Percentiles rank a stretch among this genome's conserved stretches.
Conservation (phyloP, 2,329 filamentous ascomycete species). For the Geosmithia putterillii region DNA sequence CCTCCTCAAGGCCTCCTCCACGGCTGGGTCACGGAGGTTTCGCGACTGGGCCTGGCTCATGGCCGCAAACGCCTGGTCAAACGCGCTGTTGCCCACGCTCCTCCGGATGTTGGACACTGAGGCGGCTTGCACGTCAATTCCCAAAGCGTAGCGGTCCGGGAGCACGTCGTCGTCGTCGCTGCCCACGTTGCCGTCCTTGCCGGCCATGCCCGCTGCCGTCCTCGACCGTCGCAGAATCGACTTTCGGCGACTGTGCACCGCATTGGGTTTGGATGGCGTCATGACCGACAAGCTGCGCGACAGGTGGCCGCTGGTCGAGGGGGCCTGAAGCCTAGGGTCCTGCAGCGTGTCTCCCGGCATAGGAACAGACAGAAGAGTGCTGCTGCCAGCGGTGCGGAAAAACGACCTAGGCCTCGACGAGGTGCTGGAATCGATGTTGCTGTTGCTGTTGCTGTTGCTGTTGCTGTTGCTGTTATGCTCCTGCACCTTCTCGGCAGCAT, state of each 20-base stretch:
- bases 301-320: not conserved
- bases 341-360: too few relatives aligned
- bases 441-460: too few relatives aligned
- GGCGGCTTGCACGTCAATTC: constrained; percentile 1
- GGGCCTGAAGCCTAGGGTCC: too few relatives aligned
- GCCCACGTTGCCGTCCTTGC: too few relatives aligned
- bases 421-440: not conserved
- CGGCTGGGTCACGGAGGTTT: not conserved
- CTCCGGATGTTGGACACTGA: constrained; percentile 6
- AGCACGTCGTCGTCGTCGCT: not conserved
- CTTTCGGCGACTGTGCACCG: not conserved
- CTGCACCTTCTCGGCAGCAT: constrained; percentile 3
- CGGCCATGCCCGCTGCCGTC: not conserved
- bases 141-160: constrained; percentile 1
- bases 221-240: constrained; percentile 1
- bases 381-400: not conserved
- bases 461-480: constrained; percentile 1
- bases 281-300: not conserved
- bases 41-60: not conserved
- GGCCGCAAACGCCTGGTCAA: constrained; percentile 11
- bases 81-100: constrained; percentile 13
- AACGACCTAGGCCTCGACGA: not conserved
- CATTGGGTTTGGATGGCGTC: not conserved
- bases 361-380: not conserved
- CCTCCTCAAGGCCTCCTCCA: not conserved